Evolutionary conservation across 306 rosid species (phyloP), one percentile per base, ranked within the genome.

Genomic region (Trichosanthes cucumerina): DNA sequence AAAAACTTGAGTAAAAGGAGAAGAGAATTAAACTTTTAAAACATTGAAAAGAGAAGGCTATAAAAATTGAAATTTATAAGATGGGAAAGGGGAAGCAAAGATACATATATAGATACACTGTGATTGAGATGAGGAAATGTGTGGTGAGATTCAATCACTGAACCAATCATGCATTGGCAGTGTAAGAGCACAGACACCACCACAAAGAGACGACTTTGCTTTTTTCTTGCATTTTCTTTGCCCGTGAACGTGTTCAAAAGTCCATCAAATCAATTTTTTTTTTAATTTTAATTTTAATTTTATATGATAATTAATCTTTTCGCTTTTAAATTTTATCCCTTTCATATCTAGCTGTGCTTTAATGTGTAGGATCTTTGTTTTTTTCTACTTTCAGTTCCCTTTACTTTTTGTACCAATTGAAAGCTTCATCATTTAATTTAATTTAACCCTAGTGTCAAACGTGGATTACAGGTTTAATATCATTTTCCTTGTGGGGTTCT

Each of bases 161-260:
- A 68, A 68, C 75, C 75, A 68, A 68, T 68, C 52, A 68, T 68
- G 75, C 52, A 68, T n/a, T 68, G 75, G 4, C 73, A 66, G 72
- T 15, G 44, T 5, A 63, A 65, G 24, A 36, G 24, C 26, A 47
- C 18, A 14, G 53, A 14, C 53, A 47, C 3, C 19, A 11, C 47
- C 68, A 60, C 38, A 60, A 60, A 60, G 38, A 26, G 68, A 60
- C 36, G 68, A 60, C 16, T 1, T 60, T 60, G 19, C 68, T 60
- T 60, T 60, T 28, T 60, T 11, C 14, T 64, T 34, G 16, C 26
- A 65, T 64, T 34, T 64, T 9, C 53, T 68, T 68, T 68, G 52
- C 75, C 75, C 75, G 75, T 68, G 75, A 68, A 68, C 75, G 1
- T 18, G 52, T 68, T 68, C 21, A 39, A 68, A 39, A 65, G 47